These are phyloP conservation scores for Periglandula ipomoeae DNA, from an alignment of 2,329 filamentous ascomycete species.

Conservation along the genomic window DNA sequence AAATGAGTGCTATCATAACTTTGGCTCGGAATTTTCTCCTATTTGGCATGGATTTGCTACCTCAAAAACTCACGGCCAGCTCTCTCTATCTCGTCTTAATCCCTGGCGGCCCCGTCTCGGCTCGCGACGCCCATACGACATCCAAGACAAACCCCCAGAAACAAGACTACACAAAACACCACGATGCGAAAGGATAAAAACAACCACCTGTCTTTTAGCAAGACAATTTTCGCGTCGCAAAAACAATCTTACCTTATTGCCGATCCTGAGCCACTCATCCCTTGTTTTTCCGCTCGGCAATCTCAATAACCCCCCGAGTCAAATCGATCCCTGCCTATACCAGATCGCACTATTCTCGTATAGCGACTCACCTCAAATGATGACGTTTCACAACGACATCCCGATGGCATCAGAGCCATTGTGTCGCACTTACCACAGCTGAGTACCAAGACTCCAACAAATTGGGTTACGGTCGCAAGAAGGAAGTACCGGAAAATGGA, in stretches of 20 bases:
- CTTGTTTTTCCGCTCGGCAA: neutral
- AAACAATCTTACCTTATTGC: neutral
- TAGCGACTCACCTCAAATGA: too few species aligned
- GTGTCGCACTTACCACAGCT: neutral
- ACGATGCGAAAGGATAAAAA: neutral
- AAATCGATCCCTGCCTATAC: neutral
- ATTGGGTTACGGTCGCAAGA: too few species aligned
- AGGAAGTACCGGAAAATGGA: too few species aligned
- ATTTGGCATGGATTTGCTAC: too few species aligned
- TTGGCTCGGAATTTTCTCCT: too few species aligned
- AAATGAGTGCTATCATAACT: too few species aligned
- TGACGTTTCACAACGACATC: neutral
- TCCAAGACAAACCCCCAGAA: neutral
- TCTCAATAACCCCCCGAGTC: neutral
- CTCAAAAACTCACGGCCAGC: too few species aligned
- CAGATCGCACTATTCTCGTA: neutral
- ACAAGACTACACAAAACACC: neutral
- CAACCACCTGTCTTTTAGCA: neutral
- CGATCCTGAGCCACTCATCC: neutral
- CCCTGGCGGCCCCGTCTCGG: too few species aligned
- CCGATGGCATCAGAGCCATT: neutral
- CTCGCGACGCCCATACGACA: neutral
- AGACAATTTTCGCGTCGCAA: neutral
- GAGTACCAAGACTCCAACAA: too few species aligned
- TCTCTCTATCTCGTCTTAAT: too few species aligned